These are phyloP conservation scores for Plantago coronopus DNA, from an alignment of 305 asterid genomes.

Conservation along the genomic window DNA sequence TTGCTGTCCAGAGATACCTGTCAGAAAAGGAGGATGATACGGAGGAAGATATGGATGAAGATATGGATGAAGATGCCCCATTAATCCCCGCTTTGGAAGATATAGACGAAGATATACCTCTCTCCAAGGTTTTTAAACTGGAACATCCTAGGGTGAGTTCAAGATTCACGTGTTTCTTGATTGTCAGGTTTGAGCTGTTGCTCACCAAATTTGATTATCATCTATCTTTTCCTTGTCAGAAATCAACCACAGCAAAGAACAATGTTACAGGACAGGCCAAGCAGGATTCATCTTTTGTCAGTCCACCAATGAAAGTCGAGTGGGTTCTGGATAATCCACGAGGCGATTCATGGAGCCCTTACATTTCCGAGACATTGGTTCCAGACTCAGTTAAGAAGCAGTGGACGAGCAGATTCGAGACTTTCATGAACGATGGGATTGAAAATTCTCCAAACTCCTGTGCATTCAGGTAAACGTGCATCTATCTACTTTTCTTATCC, in stretches of 20 bases:
- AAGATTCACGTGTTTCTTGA: slow-evolving; percentile 2
- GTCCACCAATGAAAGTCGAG: slow-evolving; percentile 56
- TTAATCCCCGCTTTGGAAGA: slow-evolving; percentile 42
- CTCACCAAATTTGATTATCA: not conserved
- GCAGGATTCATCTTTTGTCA: slow-evolving; percentile 7
- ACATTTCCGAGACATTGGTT: slow-evolving; percentile 39
- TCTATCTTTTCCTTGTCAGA: slow-evolving; percentile 1
- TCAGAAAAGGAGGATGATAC: slow-evolving; percentile 37
- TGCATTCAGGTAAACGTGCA: slow-evolving; percentile 28
- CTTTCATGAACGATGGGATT: slow-evolving; percentile 37
- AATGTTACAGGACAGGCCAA: not conserved
- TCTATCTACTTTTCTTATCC: too few relatives aligned
- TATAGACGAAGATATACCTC: slow-evolving; percentile 50
- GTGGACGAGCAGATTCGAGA: slow-evolving; percentile 60
- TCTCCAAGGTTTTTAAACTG: slow-evolving; percentile 49
- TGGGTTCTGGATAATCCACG: slow-evolving; percentile 67
- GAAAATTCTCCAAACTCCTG: slow-evolving; percentile 18
- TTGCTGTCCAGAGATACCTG: slow-evolving; percentile 53
- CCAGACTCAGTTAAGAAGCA: slow-evolving; percentile 63
- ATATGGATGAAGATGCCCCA: slow-evolving; percentile 41
- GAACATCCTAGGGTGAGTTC: slow-evolving; percentile 44
- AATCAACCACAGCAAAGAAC: not conserved
- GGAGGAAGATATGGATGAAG: slow-evolving; percentile 45
- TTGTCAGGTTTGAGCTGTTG: not conserved
- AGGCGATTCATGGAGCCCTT: slow-evolving; percentile 70